Base-by-base conservation (phyloP, 768 basidiomycete genomes). In the Mycena vitilis region DNA sequence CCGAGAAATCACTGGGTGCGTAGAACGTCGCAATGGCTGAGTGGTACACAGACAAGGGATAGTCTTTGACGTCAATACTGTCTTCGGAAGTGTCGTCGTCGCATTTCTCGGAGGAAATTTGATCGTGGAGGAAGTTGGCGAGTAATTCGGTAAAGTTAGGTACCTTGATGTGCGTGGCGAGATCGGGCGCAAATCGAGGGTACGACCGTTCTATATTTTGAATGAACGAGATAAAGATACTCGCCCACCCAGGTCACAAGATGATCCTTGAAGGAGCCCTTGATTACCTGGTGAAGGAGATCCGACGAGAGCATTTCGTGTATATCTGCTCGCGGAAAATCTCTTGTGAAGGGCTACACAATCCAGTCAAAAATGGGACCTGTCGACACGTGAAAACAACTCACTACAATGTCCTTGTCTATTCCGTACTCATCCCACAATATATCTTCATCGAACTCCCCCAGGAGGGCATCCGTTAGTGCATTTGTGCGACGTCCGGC, bases 221-320 rank as follows among this genome's bases (percentile, higher is more conserved):
- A n/a, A n/a, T n/a, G n/a, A n/a, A n/a, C n/a, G n/a, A n/a, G n/a
- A n/a, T n/a, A n/a, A n/a, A n/a, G n/a, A n/a, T n/a, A n/a, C n/a
- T n/a, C n/a, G n/a, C n/a, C n/a, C n/a, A n/a, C n/a, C n/a, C n/a
- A n/a, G n/a, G n/a, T n/a, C n/a, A n/a, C n/a, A n/a, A n/a, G n/a
- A n/a, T n/a, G n/a, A n/a, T n/a, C n/a, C n/a, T n/a, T n/a, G n/a
- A n/a, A n/a, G n/a, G n/a, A n/a, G n/a, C n/a, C n/a, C n/a, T n/a
- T n/a, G n/a, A n/a, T n/a, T n/a, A 77, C 13, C 64, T 80, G 77
- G 63, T 81, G 78, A 0, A 78, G 69, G 5, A 78, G 69, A 65
- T 79, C 74, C 2, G 76, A 73, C 0, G 75, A 25, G 6, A 78
- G 42, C 9, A 78, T 58, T 55, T 78, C 74, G 59, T 78, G 70